Evolutionary conservation across 148 eudicot genomes (phyloP), one percentile per base, ranked within the genome.

Genomic region (Camellia granthamiana): DNA sequence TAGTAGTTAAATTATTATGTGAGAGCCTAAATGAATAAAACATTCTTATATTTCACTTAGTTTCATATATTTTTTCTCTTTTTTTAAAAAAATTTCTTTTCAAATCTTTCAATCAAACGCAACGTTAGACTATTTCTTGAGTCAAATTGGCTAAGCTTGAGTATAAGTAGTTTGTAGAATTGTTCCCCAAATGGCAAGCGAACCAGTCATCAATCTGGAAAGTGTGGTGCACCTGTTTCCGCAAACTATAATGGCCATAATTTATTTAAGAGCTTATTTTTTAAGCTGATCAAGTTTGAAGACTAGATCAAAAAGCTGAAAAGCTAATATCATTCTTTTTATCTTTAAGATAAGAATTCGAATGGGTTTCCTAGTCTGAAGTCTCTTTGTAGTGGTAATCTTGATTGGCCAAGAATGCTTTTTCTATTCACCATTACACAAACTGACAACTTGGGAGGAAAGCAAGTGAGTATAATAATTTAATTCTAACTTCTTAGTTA

Each of bases 161-260:
- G 71, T 42, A 15, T 47, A 42, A 42, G 51, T 69, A 63, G 18
- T 76, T 38, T 4, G 6, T n/a, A 51, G 19, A 75, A 42, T 16
- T 75, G 46, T 75, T 58, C 77, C 47, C 47, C 5, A 41, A 13
- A 58, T 59, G 54, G 67, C 30, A 60, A 16, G 19, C 23, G 59
- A 61, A 18, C 76, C 49, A 80, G 38, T 80, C 2, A 76, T 54
- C 63, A 52, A 67, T 60, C 21, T 51, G 78, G 61, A 62, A 30
- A 54, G 78, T 73, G 72, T n/a, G 56, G 78, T 73, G 72, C 78
- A 80, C 19, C 78, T 54, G 74, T 61, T 76, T 42, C 77, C 56
- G 43, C 43, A 56, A 65, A 51, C 30, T 75, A 15, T 80, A 80
- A 42, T 18, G 64, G 74, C 73, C 62, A 21, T 47, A 49, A 43